These are phyloP conservation scores for Entomortierella beljakovae DNA, from an alignment of 192 early-diverging fungal genomes.

Conservation along the genomic window DNA sequence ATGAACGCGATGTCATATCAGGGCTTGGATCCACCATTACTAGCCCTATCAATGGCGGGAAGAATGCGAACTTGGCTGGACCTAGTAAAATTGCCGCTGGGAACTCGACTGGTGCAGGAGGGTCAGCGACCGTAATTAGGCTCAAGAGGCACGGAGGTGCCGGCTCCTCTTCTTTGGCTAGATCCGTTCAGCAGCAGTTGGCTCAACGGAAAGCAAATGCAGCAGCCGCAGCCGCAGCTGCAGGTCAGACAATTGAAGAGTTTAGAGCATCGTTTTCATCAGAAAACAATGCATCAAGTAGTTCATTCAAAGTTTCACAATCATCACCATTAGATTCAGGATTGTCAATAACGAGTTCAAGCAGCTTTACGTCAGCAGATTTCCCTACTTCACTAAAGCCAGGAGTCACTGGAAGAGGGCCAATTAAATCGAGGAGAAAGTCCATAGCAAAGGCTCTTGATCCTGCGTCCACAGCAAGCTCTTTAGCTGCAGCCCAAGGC, in stretches of 20 bases:
- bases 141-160: conserved; percentile 59
- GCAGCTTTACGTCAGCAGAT: too few relatives aligned
- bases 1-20: background rate
- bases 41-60: background rate
- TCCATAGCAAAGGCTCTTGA: conserved; percentile 50
- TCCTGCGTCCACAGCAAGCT: conserved; percentile 21
- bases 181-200: conserved; percentile 67
- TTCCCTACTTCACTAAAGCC: conserved; percentile 37
- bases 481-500: conserved; percentile 17
- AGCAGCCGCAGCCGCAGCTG: conserved; percentile 22
- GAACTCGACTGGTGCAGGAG: conserved; percentile 3
- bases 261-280: background rate
- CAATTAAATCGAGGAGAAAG: conserved; percentile 49
- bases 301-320: conserved; percentile 20
- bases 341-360: conserved; percentile 1
- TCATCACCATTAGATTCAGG: background rate
- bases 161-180: conserved; percentile 62
- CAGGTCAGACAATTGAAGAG: conserved; percentile 22
- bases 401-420: conserved; percentile 46
- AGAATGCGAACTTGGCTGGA: background rate
- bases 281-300: conserved; percentile 10
- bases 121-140: conserved; percentile 31
- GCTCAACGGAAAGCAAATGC: conserved; percentile 50
- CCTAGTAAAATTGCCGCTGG: conserved; percentile 13
- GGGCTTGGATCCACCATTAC: background rate